phyloP scores from a whole-genome alignment of 441 rosid genomes.

The Gossypium gossypioides region DNA sequence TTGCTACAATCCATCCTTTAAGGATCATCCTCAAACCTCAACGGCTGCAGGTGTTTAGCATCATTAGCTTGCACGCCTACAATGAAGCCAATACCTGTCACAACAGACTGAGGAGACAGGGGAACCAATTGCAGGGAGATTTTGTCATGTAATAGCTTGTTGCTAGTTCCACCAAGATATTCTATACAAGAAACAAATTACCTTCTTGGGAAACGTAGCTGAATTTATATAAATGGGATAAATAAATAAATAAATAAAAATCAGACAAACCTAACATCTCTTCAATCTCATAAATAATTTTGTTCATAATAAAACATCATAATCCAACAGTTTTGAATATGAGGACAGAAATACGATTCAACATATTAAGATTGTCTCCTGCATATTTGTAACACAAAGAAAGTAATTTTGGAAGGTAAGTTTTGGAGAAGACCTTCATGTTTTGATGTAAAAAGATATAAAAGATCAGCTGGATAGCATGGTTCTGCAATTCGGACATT shows the following conservation, averaged over 20 bases:
- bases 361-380: neutral
- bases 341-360: neutral
- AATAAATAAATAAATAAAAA: neutral
- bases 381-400: neutral
- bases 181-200: neutral
- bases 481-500: slow-evolving; percentile 22
- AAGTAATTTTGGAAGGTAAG: neutral
- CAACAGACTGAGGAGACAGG: neutral
- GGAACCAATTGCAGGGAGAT: neutral
- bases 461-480: neutral
- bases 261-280: neutral
- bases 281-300: neutral
- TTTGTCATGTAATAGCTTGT: neutral
- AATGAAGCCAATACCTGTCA: neutral
- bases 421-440: neutral
- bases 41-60: neutral
- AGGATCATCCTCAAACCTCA: neutral
- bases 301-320: neutral
- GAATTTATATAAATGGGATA: neutral
- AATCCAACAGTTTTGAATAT: neutral
- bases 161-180: neutral
- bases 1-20: neutral
- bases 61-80: neutral
- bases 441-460: neutral
- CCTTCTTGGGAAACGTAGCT: neutral